Evolutionary conservation across 1,284 basidiomycete genomes (phyloP), one percentile per base, ranked within the genome.

Genomic region (Boletus semigastroideus): DNA sequence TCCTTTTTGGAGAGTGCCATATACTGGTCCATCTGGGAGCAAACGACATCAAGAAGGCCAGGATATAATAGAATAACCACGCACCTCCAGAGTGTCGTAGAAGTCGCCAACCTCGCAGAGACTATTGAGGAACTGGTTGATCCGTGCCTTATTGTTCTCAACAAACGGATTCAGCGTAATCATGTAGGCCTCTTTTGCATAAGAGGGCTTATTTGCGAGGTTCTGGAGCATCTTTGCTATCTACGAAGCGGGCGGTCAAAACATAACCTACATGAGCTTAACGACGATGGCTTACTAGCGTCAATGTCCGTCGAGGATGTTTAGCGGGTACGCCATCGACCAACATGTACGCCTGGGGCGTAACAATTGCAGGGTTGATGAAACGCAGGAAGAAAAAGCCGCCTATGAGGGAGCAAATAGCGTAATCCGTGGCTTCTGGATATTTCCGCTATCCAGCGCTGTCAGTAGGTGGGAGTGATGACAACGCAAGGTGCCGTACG

Each of bases 211-310:
- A 76, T 99, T 99, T 27, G 97, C 97, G 47, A 99, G 79, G 71
- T 99, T 98, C 73, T 99, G 97, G 49, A 99, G 78, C 95, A 99
- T 98, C 78, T 99, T 99, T 52, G 97, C 97, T 63, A 99, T 98
- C 92, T 95, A 56, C 34, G 37, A 48, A 42, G 36, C 34, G 46
- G 52, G 22, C 14, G 17, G 48, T 46, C 46, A 56, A 48, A 17
- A 34, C 20, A 38, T 31, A 8, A 17, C 16, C 41, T 37, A 30
- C 12, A 46, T 41, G 34, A 47, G 20, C 12, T 22, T 43, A 22
- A 51, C 9, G 17, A 37, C 44, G 43, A 46, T n/a, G 4, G 53
- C 67, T 55, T 59, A 94, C 92, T 67, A 99, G 78, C 20, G 97
- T 99, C 62, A 99, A 76, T 14, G 97, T 99, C 62, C 97, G 83